Base-by-base conservation (phyloP, 108 stramenopile species). In the Nitzschia sp. region DNA sequence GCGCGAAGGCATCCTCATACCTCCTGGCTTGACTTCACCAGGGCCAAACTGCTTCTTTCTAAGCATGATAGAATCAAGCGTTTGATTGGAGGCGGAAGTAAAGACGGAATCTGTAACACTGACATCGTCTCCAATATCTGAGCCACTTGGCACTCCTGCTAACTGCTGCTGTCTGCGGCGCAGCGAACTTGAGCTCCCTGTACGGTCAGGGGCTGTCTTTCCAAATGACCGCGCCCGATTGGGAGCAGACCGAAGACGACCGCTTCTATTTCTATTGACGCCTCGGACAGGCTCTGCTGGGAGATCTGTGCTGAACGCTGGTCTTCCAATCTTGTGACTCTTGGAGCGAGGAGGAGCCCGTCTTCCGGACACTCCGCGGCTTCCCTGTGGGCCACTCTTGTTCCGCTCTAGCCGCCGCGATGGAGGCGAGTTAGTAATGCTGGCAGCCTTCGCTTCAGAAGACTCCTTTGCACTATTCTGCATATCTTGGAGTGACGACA, bases 11-110 rank as follows among this genome's bases (percentile, higher is more conserved):
- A 38, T 44, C n/a, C 61, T 24, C 61, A 51, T 42, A n/a, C 70
- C 57, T 12, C 48, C 57, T 8, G 53, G 48, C 68, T 41, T 50
- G 44, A 50, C 57, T 50, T 58, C 57, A n/a, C 68, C 68, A 17
- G 63, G 39, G 7, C 48, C 57, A 19, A 76, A 70, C 50, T 76
- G 75, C 25, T 58, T 65, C 48, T 76, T 76, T 29, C 75, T 46
- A 15, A 76, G 40, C 56, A 52, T 55, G 43, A 76, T 70, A 26
- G 69, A 70, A 53, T 76, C 75, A 40, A 68, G 41, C n/a, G 75
- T 76, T 44, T 66, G 65, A 43, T 64, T 70, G 7, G 75, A 70
- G 1, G 62, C 62, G 6, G 75, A 76, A 0, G 75, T 70, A 21
- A 69, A 67, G 9, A 68, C 67, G 11, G 75, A 65, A 56, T 76